These are phyloP conservation scores for Pseudevernia furfuracea DNA, from an alignment of 495 filamentous ascomycete genomes.

Conservation along the genomic window DNA sequence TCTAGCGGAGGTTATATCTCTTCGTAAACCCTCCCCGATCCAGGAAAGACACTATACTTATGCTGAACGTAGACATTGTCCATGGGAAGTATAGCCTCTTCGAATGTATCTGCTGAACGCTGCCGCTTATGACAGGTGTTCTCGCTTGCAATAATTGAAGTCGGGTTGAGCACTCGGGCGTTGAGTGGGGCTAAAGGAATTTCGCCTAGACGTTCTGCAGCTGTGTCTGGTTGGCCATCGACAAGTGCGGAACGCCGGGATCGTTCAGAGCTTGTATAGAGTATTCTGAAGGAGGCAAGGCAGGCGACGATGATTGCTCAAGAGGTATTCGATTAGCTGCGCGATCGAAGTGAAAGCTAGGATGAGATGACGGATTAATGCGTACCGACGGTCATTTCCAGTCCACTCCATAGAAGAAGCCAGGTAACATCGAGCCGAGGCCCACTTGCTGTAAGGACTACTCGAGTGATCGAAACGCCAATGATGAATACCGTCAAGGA, in stretches of 20 bases:
- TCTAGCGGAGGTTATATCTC: neutral
- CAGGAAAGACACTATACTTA: neutral
- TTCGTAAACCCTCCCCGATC: neutral
- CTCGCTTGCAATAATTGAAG: neutral
- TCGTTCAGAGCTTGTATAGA: neutral
- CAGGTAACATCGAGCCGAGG: neutral
- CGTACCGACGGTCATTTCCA: constrained; percentile 12
- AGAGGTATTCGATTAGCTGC: neutral
- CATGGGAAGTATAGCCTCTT: constrained; percentile 4
- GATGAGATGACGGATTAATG: neutral
- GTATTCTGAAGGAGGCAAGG: constrained; percentile 6
- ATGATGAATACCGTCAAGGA: constrained; percentile 7
- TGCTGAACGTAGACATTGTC: neutral
- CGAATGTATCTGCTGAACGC: neutral
- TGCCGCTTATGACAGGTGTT: neutral
- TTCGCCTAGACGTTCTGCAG: neutral
- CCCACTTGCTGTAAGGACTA: neutral
- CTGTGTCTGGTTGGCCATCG: neutral
- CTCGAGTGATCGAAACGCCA: neutral
- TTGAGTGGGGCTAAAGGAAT: neutral
- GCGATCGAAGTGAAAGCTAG: neutral
- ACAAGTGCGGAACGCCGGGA: neutral
- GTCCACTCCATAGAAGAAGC: neutral
- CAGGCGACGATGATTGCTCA: constrained; percentile 4
- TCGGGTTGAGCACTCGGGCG: neutral